Conservation (phyloP, 805 yeast species). For the Saccharomycopsis sp. region DNA sequence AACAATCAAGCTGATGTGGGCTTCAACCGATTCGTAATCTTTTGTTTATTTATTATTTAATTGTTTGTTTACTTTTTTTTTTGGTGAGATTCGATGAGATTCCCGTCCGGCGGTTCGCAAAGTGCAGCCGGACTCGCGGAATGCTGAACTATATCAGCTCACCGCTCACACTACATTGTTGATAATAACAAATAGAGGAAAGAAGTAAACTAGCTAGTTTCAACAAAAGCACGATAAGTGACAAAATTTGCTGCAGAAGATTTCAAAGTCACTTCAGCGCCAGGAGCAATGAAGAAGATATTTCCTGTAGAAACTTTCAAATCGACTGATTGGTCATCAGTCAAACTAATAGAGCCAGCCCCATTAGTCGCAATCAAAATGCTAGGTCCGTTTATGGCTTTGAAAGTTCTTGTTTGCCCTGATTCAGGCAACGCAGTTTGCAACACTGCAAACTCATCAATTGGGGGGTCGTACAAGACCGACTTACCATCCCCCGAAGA, state of each 20-base stretch:
- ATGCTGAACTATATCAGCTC: no score
- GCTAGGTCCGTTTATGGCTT: constrained; percentile 76
- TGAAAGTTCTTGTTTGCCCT: constrained; percentile 45
- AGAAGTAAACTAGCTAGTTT: no score
- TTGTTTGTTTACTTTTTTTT: neutral
- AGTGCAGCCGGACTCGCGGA: no score
- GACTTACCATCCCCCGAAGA: constrained; percentile 60
- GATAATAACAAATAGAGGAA: no score
- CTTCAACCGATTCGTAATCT: no score
- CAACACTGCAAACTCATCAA: constrained; percentile 91
- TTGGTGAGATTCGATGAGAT: no score
- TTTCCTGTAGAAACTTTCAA: constrained; percentile 57
- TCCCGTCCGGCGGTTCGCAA: no score
- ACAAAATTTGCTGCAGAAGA: constrained; percentile 51
- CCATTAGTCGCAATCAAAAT: constrained; percentile 81
- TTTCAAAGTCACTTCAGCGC: constrained; percentile 50
- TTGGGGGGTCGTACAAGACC: constrained; percentile 85
- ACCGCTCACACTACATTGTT: no score
- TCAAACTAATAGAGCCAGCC: constrained; percentile 36
- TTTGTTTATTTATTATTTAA: no score
- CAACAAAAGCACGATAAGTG: constrained; percentile 75
- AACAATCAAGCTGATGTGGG: no score
- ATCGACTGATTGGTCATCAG: constrained; percentile 31
- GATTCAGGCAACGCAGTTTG: constrained; percentile 56
- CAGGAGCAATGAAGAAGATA: constrained; percentile 81